These are phyloP conservation scores for Entomortierella chlamydospora DNA, from an alignment of 192 early-diverging fungal genomes.

Conservation along the genomic window DNA sequence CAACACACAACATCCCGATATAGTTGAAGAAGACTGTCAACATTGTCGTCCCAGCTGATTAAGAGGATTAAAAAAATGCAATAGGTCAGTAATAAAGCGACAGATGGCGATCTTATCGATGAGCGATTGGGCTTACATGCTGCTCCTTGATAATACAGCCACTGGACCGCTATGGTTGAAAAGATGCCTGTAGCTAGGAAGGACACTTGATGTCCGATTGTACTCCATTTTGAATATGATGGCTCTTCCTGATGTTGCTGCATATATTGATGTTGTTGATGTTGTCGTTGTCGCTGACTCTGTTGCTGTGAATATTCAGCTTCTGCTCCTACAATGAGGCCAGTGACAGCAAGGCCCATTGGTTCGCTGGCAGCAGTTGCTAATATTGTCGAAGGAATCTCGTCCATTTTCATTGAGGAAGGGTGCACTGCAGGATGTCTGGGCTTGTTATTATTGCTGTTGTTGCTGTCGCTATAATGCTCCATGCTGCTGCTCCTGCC, in stretches of 20 bases:
- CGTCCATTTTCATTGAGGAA: background rate
- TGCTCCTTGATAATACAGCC: constrained; percentile 69
- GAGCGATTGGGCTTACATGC: constrained; percentile 57
- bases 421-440: background rate
- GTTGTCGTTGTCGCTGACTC: background rate
- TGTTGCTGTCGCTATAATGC: background rate
- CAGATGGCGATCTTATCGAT: too few species aligned
- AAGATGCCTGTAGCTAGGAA: constrained; percentile 64
- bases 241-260: background rate
- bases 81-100: too few species aligned
- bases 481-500: constrained; percentile 1
- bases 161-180: constrained; percentile 65
- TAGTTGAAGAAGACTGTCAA: constrained; percentile 50
- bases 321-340: background rate
- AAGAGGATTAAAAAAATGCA: background rate
- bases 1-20: constrained; percentile 45
- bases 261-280: background rate
- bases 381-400: constrained; percentile 6
- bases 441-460: background rate
- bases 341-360: background rate
- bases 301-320: background rate
- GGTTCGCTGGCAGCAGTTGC: constrained; percentile 10
- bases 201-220: constrained; percentile 57
- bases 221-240: constrained; percentile 50
- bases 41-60: constrained; percentile 40